Base-by-base conservation (phyloP, 352 stramenopile genomes). In the Phytophthora melonis region DNA sequence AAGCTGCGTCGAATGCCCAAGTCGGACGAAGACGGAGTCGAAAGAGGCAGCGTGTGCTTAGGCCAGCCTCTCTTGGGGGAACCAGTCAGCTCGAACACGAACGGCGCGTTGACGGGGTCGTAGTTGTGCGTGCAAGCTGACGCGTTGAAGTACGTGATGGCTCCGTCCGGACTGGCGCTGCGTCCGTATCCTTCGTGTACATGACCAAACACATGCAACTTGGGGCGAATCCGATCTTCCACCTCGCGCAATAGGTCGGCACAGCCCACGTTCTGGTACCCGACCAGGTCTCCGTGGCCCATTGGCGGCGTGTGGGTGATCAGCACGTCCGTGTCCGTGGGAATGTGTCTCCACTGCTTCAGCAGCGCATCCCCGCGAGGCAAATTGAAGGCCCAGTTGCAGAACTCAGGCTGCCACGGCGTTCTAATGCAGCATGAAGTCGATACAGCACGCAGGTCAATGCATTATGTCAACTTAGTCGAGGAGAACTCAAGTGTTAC, bases 161-260 rank as follows among this genome's bases (percentile, higher is more conserved):
- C 66, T 25, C 87, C 88, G 76, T 96, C 86, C 10, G 66, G n/a
- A 18, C 77, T 90, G 8, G 57, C 81, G n/a, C 78, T 90, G 11
- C 74, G 70, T 43, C 93, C 93, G 68, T 95, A 94, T 36, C 84
- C 87, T 77, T 98, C 89, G 63, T 98, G 93, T 55, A 98, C 93
- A 62, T 98, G 93, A 2, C 93, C 93, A 77, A 97, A 98, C 10
- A 98, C 86, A 68, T 97, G 88, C 54, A 96, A 77, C 43, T 83
- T 78, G 16, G 92, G 92, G 45, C 77, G 78, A 56, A 97, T 80
- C 21, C 89, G 75, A 4, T 70, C 63, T 56, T 93, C 81, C 43
- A 98, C 82, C 58, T 96, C 79, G 4, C 59, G 36, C 27, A 96
- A 55, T 18, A 98, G 68, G 63, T 97, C 88, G 11, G 81, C 80